Percentiles rank a stretch among this genome's conserved stretches.
Evolutionary conservation across 768 basidiomycete species (phyloP).

Genomic region (Fistulinella prunicolor): DNA sequence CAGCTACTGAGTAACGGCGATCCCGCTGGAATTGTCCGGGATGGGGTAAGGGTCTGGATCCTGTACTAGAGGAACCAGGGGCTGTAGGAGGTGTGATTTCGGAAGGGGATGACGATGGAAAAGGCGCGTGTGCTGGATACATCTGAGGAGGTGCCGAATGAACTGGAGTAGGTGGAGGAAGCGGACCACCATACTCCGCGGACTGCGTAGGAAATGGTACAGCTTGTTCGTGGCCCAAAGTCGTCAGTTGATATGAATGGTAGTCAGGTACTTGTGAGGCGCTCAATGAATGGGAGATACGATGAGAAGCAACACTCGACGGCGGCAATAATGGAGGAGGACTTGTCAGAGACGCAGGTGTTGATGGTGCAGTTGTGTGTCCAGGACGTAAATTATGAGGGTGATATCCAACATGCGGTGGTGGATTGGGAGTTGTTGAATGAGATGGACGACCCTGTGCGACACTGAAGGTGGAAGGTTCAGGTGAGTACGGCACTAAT

Average conservation of each 20-base stretch:
- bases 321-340: conserved; percentile 12
- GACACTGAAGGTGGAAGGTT: conserved; percentile 30
- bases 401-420: conserved; percentile 16
- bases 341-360: conserved; percentile 3
- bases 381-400: conserved; percentile 16
- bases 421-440: conserved; percentile 20
- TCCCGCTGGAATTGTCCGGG: conserved; percentile 31
- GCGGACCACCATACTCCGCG: conserved; percentile 21
- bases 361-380: conserved; percentile 10
- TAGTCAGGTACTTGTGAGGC: conserved; percentile 27
- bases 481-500: conserved; percentile 34
- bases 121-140: conserved; percentile 15
- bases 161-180: conserved; percentile 20
- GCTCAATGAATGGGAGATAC: conserved; percentile 29
- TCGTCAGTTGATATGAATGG: conserved; percentile 19
- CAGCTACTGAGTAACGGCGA: conserved; percentile 29
- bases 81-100: conserved; percentile 10
- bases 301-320: conserved; percentile 12
- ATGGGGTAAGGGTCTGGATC: conserved; percentile 33
- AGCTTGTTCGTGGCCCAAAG: conserved; percentile 19
- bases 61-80: conserved; percentile 6
- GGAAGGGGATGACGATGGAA: conserved; percentile 26
- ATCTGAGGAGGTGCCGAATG: conserved; percentile 27
- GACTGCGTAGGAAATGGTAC: conserved; percentile 24
- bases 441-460: conserved; percentile 43